Percentiles rank a stretch among this genome's conserved stretches.
Conservation (phyloP, 2,329 filamentous ascomycete species). For the Arthrobotrys conoides region DNA sequence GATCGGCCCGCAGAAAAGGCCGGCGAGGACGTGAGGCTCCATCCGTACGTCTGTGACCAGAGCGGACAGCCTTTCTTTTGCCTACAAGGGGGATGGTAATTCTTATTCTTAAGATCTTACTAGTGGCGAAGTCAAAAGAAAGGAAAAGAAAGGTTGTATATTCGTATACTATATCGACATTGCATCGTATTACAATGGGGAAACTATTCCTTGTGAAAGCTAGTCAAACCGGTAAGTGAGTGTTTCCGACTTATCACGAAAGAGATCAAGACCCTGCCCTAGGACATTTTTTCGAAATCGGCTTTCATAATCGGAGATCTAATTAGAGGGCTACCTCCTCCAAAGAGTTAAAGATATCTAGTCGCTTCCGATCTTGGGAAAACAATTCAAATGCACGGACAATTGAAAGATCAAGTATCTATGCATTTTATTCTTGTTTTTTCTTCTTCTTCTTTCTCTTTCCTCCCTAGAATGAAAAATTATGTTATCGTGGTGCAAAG, state of each 20-base stretch:
- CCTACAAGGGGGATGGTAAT: constrained; percentile 15
- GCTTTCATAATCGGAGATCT: constrained; percentile 42
- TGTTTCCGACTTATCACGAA: constrained; percentile 51
- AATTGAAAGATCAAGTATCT: not conserved
- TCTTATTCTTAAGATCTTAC: no score
- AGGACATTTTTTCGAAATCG: constrained; percentile 22
- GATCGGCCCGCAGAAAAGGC: constrained; percentile 38
- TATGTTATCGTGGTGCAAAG: constrained; percentile 36
- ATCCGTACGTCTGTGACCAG: constrained; percentile 22
- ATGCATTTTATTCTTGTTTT: not conserved
- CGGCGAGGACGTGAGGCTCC: constrained; percentile 8
- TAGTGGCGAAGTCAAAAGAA: constrained; percentile 12
- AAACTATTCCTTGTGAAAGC: constrained; percentile 26
- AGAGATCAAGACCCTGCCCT: constrained; percentile 35
- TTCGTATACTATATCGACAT: constrained; percentile 28
- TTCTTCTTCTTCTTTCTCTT: not conserved
- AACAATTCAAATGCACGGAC: not conserved
- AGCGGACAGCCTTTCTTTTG: not conserved
- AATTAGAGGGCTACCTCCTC: constrained; percentile 23
- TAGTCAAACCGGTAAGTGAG: constrained; percentile 43
- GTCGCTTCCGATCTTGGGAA: constrained; percentile 32
- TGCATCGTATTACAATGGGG: not conserved
- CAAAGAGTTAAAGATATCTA: constrained; percentile 39
- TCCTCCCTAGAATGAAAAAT: constrained; percentile 10
- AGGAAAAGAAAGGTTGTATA: not conserved